These are phyloP conservation scores for Lyophyllum decastes DNA, from an alignment of 768 basidiomycete genomes.

Conservation along the genomic window DNA sequence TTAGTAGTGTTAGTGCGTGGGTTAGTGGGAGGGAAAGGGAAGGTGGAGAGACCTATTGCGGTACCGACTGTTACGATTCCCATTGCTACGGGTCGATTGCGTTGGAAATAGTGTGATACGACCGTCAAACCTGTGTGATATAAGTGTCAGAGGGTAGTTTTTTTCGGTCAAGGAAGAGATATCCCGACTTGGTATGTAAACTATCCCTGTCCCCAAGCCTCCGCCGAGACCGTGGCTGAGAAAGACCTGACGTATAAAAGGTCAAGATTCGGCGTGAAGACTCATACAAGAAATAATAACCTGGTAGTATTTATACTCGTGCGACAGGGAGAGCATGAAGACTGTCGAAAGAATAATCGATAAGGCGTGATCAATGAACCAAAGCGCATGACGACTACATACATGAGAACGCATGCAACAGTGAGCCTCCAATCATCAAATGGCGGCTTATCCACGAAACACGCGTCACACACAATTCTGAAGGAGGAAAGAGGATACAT, in stretches of 20 bases:
- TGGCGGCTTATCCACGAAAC: slow-evolving; percentile 8
- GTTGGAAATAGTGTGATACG: slow-evolving; percentile 51
- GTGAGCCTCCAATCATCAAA: slow-evolving; percentile 17
- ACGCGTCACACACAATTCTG: too few relatives aligned
- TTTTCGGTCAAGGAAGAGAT: background rate
- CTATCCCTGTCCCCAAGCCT: slow-evolving; percentile 47
- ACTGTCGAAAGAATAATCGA: background rate
- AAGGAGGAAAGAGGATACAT: background rate
- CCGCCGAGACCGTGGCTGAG: slow-evolving; percentile 45
- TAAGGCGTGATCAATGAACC: background rate
- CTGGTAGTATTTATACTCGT: slow-evolving; percentile 35
- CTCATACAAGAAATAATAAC: background rate
- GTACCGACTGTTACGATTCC: slow-evolving; percentile 36
- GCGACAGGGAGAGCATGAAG: slow-evolving; percentile 34
- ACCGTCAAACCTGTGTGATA: slow-evolving; percentile 33
- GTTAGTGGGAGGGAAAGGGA: background rate
- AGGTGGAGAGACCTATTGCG: background rate
- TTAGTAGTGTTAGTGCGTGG: background rate
- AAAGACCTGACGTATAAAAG: slow-evolving; percentile 29
- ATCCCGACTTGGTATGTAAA: slow-evolving; percentile 35
- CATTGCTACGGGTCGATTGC: slow-evolving; percentile 47
- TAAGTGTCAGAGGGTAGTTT: background rate
- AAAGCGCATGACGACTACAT: background rate
- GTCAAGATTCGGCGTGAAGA: background rate
- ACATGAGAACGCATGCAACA: slow-evolving; percentile 16